Evolutionary conservation across 2,329 filamentous ascomycete genomes (phyloP).

Genomic region (Lizonia empirigonia): DNA sequence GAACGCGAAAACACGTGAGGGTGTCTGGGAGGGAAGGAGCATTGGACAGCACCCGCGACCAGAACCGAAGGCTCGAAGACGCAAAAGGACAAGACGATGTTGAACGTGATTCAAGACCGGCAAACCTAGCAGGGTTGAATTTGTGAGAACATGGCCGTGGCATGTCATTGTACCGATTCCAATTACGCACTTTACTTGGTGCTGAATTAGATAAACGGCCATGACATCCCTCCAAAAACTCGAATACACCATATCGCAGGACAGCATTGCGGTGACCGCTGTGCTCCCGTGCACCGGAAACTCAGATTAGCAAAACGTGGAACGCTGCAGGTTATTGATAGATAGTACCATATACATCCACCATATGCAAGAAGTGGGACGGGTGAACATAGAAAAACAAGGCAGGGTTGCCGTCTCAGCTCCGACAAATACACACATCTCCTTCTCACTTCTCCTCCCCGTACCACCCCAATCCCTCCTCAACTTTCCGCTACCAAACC

Average conservation of each 20-base stretch:
- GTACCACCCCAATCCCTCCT: constrained; percentile 18
- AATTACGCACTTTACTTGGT: no score
- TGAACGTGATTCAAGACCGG: no score
- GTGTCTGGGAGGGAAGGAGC: constrained; percentile 22
- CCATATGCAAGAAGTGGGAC: constrained; percentile 19
- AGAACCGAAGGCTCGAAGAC: neutral
- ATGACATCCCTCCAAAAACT: no score
- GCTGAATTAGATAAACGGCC: no score
- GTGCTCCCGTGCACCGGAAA: no score
- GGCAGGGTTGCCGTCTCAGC: constrained; percentile 32
- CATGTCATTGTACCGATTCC: no score
- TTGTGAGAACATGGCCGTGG: no score
- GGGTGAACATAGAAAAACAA: constrained; percentile 22
- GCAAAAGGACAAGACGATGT: neutral
- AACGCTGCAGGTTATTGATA: constrained; percentile 7
- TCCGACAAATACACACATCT: constrained; percentile 36
- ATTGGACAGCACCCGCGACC: neutral
- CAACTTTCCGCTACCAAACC: constrained; percentile 36
- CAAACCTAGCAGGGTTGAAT: no score
- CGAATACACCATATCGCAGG: no score
- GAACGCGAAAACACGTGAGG: constrained; percentile 24
- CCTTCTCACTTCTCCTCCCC: constrained; percentile 17
- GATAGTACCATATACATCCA: constrained; percentile 26
- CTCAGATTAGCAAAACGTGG: neutral
- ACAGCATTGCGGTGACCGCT: no score